These are phyloP conservation scores for Galium porrigens DNA, from an alignment of 305 asterid genomes.

Conservation along the genomic window DNA sequence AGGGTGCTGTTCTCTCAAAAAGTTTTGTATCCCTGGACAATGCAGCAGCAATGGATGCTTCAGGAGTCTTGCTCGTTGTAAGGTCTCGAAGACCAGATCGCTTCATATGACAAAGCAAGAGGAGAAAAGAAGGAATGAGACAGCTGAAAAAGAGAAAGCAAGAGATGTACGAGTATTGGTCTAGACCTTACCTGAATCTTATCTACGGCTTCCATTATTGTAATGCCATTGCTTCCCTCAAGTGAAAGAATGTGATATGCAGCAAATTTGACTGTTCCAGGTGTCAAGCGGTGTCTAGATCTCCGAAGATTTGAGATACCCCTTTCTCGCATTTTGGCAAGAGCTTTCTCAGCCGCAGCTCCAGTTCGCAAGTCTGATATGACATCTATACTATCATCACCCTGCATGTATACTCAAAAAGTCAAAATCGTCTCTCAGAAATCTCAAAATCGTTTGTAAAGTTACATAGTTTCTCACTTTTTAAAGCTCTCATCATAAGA, in stretches of 20 bases:
- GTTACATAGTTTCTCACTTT: background rate
- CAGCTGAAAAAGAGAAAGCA: constrained; percentile 2
- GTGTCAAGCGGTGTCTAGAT: constrained; percentile 80
- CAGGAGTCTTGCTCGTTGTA: constrained; percentile 88
- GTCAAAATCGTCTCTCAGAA: constrained; percentile 10
- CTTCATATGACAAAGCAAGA: constrained; percentile 28
- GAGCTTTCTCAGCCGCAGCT: constrained; percentile 72
- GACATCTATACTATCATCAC: constrained; percentile 39
- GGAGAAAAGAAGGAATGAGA: constrained; percentile 8
- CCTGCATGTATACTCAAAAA: constrained; percentile 28
- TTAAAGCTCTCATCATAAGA: background rate
- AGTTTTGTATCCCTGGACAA: constrained; percentile 80
- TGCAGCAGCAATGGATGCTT: constrained; percentile 96
- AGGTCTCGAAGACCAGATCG: constrained; percentile 93
- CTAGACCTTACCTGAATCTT: constrained; percentile 61
- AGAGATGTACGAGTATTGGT: background rate
- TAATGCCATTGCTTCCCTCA: constrained; percentile 77
- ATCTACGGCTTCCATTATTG: constrained; percentile 69
- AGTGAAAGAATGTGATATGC: constrained; percentile 83
- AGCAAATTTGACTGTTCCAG: constrained; percentile 84
- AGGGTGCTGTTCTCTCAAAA: constrained; percentile 92
- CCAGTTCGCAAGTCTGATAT: constrained; percentile 73
- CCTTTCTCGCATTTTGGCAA: constrained; percentile 68
- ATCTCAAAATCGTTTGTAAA: background rate
- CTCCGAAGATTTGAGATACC: constrained; percentile 61